Evolutionary conservation across 225 moss, liverwort and hornwort genomes (phyloP), one percentile per base, ranked within the genome.

Genomic region (Marchantia polymorpha): DNA sequence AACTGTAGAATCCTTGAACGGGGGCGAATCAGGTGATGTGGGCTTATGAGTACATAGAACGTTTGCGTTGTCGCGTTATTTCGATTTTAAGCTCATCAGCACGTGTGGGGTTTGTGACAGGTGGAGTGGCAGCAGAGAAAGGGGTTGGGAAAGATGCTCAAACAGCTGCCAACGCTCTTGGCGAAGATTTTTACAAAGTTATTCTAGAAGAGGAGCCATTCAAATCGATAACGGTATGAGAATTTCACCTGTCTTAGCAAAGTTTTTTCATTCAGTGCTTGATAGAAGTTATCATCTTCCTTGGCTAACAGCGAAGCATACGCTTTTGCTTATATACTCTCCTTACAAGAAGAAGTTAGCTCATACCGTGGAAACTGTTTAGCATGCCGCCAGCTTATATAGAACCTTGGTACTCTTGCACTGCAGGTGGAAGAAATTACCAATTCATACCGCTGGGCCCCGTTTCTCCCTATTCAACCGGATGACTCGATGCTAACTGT

Each of bases 401-500:
- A n/a, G n/a, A 10, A 11, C 47, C 39, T 46, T 51, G 19, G 7
- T 75, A 15, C 7, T 1, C 46, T 6, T 55, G 26, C 20, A 12
- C 10, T 58, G 47, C 81, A 96, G 96, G 92, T 96, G 26, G 76
- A 71, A 50, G 91, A 93, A 72, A 93, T 96, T 51, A 93, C 94
- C 14, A 91, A 81, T 77, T 83, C 96, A 8, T 94, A 93, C 80
- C 89, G 96, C 52, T 96, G 96, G 96, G 94, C 92, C 12, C 96
- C 94, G 12, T 96, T 96, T 71, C 86, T 96, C 73, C 94, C 94
- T 0, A 90, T 94, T 60, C 92, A 93, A 68, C 78, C 81, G 64
- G 85, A 93, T 29, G 94, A 96, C 72, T 89, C 89, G 53, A 91
- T 96, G 92, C 80, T 94, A 56, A 93, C 96, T 0, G 96, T 96